Conservation (phyloP, 768 basidiomycete genomes). For the Tricholoma bakamatsutake region DNA sequence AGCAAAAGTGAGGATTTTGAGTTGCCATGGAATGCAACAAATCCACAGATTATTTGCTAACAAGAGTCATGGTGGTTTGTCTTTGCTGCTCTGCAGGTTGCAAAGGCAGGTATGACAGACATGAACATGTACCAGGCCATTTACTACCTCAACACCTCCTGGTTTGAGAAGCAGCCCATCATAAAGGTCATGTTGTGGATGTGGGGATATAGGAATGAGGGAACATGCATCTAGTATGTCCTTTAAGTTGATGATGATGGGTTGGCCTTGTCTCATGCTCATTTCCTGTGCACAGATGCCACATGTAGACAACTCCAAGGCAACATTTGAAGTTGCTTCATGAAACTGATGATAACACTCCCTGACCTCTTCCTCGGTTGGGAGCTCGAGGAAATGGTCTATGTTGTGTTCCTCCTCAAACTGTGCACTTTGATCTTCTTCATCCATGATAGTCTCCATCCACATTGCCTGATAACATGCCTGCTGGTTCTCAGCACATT, state of each 20-base stretch:
- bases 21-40: slow-evolving; percentile 24
- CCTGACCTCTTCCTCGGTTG: background rate
- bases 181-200: slow-evolving; percentile 7
- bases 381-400: background rate
- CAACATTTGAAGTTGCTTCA: slow-evolving; percentile 3
- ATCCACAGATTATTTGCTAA: slow-evolving; percentile 34
- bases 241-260: background rate
- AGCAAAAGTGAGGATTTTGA: slow-evolving; percentile 25
- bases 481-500: too few species aligned
- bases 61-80: slow-evolving; percentile 1
- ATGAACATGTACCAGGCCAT: background rate
- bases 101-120: slow-evolving; percentile 1
- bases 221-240: background rate
- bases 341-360: slow-evolving; percentile 2
- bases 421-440: background rate
- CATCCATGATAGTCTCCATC: too few species aligned
- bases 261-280: background rate
- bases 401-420: slow-evolving; percentile 3
- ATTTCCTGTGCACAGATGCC: slow-evolving; percentile 8
- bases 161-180: slow-evolving; percentile 4
- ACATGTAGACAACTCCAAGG: slow-evolving; percentile 4
- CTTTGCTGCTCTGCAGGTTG: background rate
- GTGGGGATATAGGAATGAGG: background rate
- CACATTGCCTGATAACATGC: too few species aligned
- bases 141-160: background rate